A percentile compares a stretch with the other conserved stretches of the same genome.
phyloP scores from a whole-genome alignment of 2,329 filamentous ascomycete species.

The Stagonosporopsis rhizophila region DNA sequence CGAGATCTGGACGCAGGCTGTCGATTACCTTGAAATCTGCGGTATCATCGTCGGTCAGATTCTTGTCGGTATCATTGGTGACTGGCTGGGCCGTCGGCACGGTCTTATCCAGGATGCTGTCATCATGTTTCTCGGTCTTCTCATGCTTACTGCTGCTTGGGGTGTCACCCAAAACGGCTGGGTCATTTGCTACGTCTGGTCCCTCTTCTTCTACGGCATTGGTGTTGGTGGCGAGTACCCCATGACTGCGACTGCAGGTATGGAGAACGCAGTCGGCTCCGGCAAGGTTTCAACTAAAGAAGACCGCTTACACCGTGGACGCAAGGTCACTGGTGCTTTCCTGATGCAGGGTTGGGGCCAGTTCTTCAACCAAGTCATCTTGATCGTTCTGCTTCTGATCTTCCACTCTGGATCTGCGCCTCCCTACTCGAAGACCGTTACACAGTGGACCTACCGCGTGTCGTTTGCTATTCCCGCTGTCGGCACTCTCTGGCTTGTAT shows the following conservation, averaged over 20 bases:
- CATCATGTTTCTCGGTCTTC: constrained; percentile 91
- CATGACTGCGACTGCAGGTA: constrained; percentile 93
- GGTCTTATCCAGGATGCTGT: constrained; percentile 93
- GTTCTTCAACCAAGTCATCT: constrained; percentile 87
- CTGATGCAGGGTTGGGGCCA: constrained; percentile 99
- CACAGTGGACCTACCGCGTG: constrained; percentile 90
- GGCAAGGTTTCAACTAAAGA: constrained; percentile 89
- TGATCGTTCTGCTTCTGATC: constrained; percentile 85
- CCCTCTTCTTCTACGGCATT: constrained; percentile 87
- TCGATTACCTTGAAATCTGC: constrained; percentile 90
- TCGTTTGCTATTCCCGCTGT: constrained; percentile 91
- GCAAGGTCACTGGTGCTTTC: constrained; percentile 94
- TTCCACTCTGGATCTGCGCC: constrained; percentile 82
- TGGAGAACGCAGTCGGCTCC: constrained; percentile 86
- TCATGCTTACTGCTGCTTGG: constrained; percentile 93
- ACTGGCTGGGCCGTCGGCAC: constrained; percentile 88
- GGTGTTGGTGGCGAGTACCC: constrained; percentile 87
- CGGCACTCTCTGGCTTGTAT: constrained; percentile 92
- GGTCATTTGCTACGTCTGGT: constrained; percentile 97
- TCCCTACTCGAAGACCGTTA: constrained; percentile 76
- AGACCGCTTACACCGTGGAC: constrained; percentile 92
- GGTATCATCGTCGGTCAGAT: constrained; percentile 94
- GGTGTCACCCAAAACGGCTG: constrained; percentile 86
- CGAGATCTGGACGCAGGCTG: constrained; percentile 79
- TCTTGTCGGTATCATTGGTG: constrained; percentile 79